Evolutionary conservation across 2,329 filamentous ascomycete species (phyloP), one percentile per base, ranked within the genome.

Genomic region (Helminthosporium solani): DNA sequence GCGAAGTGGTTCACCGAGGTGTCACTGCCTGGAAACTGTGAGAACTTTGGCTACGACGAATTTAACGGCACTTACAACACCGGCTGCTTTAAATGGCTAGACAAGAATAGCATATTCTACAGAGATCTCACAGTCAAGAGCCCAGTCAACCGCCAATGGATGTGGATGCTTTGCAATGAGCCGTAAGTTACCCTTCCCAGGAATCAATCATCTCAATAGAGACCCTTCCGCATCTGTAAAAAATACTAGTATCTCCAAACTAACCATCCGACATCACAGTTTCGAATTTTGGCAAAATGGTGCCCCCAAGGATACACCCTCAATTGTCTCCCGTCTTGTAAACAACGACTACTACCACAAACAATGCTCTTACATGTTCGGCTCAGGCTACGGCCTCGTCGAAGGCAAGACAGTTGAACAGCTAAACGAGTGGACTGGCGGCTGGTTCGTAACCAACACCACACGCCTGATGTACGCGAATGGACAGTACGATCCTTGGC

Each of bases 131-230:
- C 35, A n/a, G 19, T 38, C 8, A 4, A 25, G 35, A 38, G 23
- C 35, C 18, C 20, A 6, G 23, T 38, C 12, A 28, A 42, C 19
- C 16, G 30, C 20, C 25, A 27, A 6, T 23, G 40, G 40, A 23
- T 42, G 19, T 42, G 40, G 40, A 42, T 42, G 40, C 28, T 28
- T n/a, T 42, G 40, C 31, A 42, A 42, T 11, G 30, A 25, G 9
- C 30, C 21, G 12, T 23, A 23, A 14, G 35, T 25, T 20, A 7
- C n/a, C 16, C 35, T 23, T 14, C 1, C 20, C 8, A n/a, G n/a
- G n/a, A n/a, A n/a, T n/a, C n/a, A n/a, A n/a, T n/a, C n/a, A n/a
- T n/a, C n/a, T n/a, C n/a, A n/a, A n/a, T n/a, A n/a, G n/a, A n/a
- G n/a, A n/a, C n/a, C n/a, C n/a, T n/a, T n/a, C n/a, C n/a, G n/a